phyloP scores from a whole-genome alignment of 2,329 filamentous ascomycete genomes.

The Colletotrichum musicola region DNA sequence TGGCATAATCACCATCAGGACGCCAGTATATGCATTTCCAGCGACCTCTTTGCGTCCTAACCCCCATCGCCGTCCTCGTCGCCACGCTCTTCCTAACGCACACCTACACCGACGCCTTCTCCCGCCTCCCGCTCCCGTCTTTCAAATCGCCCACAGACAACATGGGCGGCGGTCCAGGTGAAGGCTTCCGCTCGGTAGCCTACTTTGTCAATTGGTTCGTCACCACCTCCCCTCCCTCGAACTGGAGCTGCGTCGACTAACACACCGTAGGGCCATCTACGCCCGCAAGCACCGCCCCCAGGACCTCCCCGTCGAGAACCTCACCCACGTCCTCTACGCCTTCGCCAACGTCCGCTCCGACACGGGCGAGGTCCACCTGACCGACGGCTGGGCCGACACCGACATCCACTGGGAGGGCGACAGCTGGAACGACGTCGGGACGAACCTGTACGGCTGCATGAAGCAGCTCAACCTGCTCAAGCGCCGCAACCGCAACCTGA shows the following conservation, averaged over 20 bases:
- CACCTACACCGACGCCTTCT: conserved; percentile 39
- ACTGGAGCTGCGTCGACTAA: no score
- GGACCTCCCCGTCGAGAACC: conserved; percentile 81
- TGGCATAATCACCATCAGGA: neutral
- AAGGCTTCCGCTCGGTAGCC: conserved; percentile 74
- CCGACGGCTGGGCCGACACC: conserved; percentile 74
- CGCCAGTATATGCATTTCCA: conserved; percentile 33
- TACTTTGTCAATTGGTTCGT: conserved; percentile 79
- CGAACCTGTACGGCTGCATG: conserved; percentile 87
- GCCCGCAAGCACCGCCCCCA: conserved; percentile 87
- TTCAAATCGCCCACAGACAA: conserved; percentile 36
- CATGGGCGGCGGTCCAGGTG: conserved; percentile 59
- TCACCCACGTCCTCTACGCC: conserved; percentile 91
- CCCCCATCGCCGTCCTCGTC: conserved; percentile 42
- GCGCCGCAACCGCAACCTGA: conserved; percentile 83
- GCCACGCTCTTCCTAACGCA: conserved; percentile 40
- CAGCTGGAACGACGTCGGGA: conserved; percentile 78
- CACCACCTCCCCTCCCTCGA: conserved; percentile 25
- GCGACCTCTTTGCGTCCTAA: conserved; percentile 26
- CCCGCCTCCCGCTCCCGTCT: conserved; percentile 17
- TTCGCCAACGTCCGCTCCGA: conserved; percentile 89
- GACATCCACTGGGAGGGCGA: conserved; percentile 82
- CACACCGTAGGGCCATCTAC: conserved; percentile 77
- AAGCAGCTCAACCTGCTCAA: conserved; percentile 92
- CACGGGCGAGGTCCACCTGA: conserved; percentile 80